Evolutionary conservation across 306 rosid species (phyloP).

Genomic region (Vigna trinervia): DNA sequence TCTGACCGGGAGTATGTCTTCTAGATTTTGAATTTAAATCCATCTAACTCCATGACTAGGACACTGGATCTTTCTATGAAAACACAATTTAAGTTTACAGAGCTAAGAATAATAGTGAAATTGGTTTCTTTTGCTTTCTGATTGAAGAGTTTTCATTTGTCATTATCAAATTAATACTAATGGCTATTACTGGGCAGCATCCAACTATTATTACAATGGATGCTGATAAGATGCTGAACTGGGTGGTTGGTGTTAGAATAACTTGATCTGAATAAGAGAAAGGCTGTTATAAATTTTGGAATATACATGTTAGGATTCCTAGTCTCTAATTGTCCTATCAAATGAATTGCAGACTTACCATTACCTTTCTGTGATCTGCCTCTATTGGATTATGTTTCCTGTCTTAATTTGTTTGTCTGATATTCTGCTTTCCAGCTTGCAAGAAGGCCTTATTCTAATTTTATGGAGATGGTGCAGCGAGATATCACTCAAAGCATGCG

Average conservation of each 20-base stretch:
- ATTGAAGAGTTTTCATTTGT: neutral
- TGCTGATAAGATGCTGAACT: slow-evolving; percentile 7
- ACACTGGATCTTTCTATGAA: neutral
- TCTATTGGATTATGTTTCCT: slow-evolving; percentile 35
- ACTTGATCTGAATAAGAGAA: neutral
- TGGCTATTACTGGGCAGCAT: neutral
- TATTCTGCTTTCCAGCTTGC: slow-evolving; percentile 61
- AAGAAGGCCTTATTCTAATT: slow-evolving; percentile 70
- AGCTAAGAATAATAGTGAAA: neutral
- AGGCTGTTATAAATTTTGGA: slow-evolving; percentile 1
- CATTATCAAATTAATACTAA: neutral
- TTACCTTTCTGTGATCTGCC: slow-evolving; percentile 30
- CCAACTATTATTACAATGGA: neutral
- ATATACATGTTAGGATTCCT: neutral
- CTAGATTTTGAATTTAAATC: neutral
- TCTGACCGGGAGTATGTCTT: slow-evolving; percentile 10
- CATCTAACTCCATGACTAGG: slow-evolving; percentile 4
- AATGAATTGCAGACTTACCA: slow-evolving; percentile 13
- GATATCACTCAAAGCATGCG: slow-evolving; percentile 93
- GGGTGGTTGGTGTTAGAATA: neutral
- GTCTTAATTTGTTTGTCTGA: slow-evolving; percentile 10
- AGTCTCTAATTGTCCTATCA: neutral
- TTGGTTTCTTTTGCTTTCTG: neutral
- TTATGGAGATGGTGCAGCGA: slow-evolving; percentile 73
- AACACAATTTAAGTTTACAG: slow-evolving; percentile 10